Percentiles rank a stretch among this genome's conserved stretches.
These are phyloP conservation scores for Xylaria sp. DNA, from an alignment of 2,329 filamentous ascomycete genomes.

Conservation along the genomic window DNA sequence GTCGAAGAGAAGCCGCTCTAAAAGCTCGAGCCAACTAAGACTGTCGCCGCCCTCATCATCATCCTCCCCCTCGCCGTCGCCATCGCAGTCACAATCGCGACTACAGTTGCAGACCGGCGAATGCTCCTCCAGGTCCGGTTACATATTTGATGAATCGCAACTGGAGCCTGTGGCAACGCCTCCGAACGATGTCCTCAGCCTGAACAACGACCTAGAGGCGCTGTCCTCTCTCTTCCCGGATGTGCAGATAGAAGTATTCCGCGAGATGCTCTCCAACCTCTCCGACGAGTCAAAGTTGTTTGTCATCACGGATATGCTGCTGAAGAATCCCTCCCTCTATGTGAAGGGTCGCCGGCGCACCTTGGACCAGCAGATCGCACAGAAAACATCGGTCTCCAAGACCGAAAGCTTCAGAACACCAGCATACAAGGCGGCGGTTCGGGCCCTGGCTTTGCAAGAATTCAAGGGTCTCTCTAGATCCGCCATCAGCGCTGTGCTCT, in stretches of 20 bases:
- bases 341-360: constrained; percentile 73
- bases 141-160: constrained; percentile 67
- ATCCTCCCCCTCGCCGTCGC: constrained; percentile 21
- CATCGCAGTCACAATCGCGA: constrained; percentile 5
- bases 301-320: constrained; percentile 78
- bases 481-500: constrained; percentile 80
- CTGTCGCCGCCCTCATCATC: constrained; percentile 32
- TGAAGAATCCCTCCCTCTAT: constrained; percentile 77
- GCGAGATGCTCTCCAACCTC: constrained; percentile 81
- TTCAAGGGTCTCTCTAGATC: constrained; percentile 80
- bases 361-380: constrained; percentile 43
- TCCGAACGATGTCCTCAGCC: constrained; percentile 71
- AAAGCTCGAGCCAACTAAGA: constrained; percentile 33
- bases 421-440: constrained; percentile 76
- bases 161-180: constrained; percentile 61
- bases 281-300: constrained; percentile 81
- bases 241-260: constrained; percentile 83
- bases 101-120: constrained; percentile 42
- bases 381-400: constrained; percentile 58
- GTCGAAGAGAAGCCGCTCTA: constrained; percentile 36
- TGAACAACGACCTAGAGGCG: constrained; percentile 76
- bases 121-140: constrained; percentile 51
- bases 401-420: constrained; percentile 75
- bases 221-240: constrained; percentile 81
- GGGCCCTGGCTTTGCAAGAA: constrained; percentile 75